Evolutionary conservation across 805 yeast species (phyloP), one percentile per base, ranked within the genome.

Genomic region (Myxozyma kluyveri): DNA sequence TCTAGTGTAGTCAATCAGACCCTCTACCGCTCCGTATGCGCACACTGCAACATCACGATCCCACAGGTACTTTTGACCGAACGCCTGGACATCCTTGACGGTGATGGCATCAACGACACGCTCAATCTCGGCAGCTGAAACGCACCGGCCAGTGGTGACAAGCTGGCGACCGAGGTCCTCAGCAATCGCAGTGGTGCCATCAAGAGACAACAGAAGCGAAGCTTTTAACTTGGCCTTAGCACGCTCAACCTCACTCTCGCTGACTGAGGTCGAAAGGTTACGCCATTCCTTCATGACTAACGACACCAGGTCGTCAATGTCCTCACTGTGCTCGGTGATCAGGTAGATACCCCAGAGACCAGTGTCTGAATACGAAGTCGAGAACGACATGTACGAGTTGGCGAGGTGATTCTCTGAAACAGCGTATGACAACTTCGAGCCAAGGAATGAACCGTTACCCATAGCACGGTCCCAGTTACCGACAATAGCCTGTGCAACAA

Each of bases 81-180:
- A 95, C 56, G 78, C 75, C 32, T 85, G 78, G 40, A 93, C 87
- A 67, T 89, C 97, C 35, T 81, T 77, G 63, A 80, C 83, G 7
- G 88, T 79, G 57, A 93, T 86, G 42, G 78, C 74, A 62, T 88
- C 89, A 12, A 93, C 93, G 54, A 84, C 79, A 51, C 77, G 75
- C 64, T 84, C 85, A 10, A 84, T 83, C 59, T 83, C 88, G 65
- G 82, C 86, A 3, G 93, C 89, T 4, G 84, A 71, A 59, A 84
- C 73, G 62, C 88, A 74, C 62, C 72, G 77, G 27, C 99, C 99
- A 2, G 98, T 90, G 47, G 96, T 91, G 40, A 93, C 96, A 50
- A 93, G 76, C 69, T 93, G 99, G 70, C 99, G 83, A 24, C 99
- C 99, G 62, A 93, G 88, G 70, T 93, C 98, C 72, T 93, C 99